phyloP scores from a whole-genome alignment of 2,329 filamentous ascomycete species.

The Neofusicoccum parvum region DNA sequence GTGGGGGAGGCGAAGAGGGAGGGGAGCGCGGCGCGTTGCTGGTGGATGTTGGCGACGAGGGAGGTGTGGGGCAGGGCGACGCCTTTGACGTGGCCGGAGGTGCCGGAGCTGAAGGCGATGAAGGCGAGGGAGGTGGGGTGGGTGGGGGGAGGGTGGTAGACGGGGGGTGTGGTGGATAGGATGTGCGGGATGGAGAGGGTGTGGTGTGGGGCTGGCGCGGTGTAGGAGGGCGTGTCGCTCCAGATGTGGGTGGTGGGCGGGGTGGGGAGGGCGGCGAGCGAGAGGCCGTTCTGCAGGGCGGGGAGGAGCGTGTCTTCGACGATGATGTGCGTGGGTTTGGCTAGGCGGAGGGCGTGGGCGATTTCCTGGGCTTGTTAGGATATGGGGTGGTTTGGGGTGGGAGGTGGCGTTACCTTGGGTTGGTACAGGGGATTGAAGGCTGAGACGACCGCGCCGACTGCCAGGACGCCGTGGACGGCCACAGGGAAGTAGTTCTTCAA shows the following conservation, averaged over 20 bases:
- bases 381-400: not conserved
- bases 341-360: not conserved
- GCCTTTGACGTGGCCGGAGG: slow-evolving; percentile 28
- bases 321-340: not conserved
- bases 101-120: slow-evolving; percentile 30
- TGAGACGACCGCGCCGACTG: not conserved
- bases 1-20: not conserved
- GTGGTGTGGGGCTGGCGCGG: not conserved
- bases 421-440: not conserved
- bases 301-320: not conserved
- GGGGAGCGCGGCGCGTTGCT: not conserved
- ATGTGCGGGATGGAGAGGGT: not conserved
- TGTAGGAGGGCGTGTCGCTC: not conserved
- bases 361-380: not conserved
- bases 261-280: not conserved
- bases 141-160: not conserved
- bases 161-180: not conserved
- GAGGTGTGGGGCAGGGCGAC: slow-evolving; percentile 29
- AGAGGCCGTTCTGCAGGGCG: not conserved
- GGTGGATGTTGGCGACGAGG: slow-evolving; percentile 25
- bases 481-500: not conserved
- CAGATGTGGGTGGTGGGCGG: not conserved
- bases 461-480: not conserved
- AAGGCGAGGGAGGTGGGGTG: not conserved
- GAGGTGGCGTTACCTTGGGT: not conserved